phyloP scores from a whole-genome alignment of 2,329 filamentous ascomycete species.

The Escovopsis sp. region DNA sequence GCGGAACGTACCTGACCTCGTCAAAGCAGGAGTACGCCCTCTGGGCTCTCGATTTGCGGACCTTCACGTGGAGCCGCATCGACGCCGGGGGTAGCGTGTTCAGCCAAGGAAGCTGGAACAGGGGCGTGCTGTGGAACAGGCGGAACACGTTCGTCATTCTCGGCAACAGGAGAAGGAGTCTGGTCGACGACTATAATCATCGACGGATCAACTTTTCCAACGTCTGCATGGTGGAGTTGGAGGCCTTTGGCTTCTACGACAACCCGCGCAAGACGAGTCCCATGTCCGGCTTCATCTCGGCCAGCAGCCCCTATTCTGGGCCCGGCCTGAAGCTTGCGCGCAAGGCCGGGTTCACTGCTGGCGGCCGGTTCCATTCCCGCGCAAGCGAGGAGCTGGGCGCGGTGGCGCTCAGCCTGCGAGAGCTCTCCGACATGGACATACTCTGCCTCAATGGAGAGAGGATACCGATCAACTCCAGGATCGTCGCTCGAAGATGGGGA shows the following conservation, averaged over 20 bases:
- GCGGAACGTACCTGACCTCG: conserved; percentile 90
- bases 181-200: conserved; percentile 97
- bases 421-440: conserved; percentile 93
- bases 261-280: conserved; percentile 71
- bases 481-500: conserved; percentile 81
- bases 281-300: conserved; percentile 70
- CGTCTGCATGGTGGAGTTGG: conserved; percentile 90
- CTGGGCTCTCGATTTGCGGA: conserved; percentile 84
- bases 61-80: conserved; percentile 85
- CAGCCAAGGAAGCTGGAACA: conserved; percentile 94
- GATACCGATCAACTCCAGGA: conserved; percentile 82
- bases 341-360: conserved; percentile 51
- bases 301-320: conserved; percentile 54
- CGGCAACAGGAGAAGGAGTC: conserved; percentile 79
- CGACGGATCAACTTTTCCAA: conserved; percentile 95
- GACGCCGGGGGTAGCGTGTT: conserved; percentile 91
- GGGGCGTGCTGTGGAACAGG: conserved; percentile 83
- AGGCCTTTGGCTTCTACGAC: conserved; percentile 94
- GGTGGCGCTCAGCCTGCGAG: conserved; percentile 62
- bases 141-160: conserved; percentile 93
- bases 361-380: conserved; percentile 59
- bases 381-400: conserved; percentile 78
- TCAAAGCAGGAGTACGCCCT: conserved; percentile 97
- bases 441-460: conserved; percentile 81
- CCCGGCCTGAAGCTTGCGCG: conserved; percentile 41